Percentiles rank a stretch among this genome's conserved stretches.
Evolutionary conservation across 2,329 filamentous ascomycete species (phyloP).

Genomic region (Neopestalotiopsis clavispora): DNA sequence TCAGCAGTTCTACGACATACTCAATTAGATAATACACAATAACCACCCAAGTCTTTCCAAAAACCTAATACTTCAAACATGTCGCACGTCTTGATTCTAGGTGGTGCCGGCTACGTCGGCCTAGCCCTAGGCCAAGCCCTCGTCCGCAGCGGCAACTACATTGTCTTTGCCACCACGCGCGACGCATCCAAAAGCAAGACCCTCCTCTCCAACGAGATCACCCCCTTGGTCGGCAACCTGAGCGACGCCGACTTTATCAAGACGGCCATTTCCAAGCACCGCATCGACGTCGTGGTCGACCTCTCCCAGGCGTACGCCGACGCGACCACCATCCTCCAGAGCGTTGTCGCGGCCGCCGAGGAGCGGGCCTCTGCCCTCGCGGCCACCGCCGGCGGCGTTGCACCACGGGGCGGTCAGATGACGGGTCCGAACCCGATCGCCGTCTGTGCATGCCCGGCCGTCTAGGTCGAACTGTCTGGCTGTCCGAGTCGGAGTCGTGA

Average conservation of each 20-base stretch:
- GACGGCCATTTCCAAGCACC: too few species aligned
- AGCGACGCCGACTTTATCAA: conserved; percentile 1
- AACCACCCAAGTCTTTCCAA: too few species aligned
- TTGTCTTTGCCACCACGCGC: conserved; percentile 17
- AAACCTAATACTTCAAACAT: not conserved
- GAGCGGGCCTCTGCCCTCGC: too few species aligned
- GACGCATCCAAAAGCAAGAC: conserved; percentile 6
- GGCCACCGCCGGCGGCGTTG: not conserved
- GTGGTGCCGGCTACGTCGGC: conserved; percentile 18
- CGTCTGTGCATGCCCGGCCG: not conserved
- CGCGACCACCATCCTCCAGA: too few species aligned
- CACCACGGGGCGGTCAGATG: conserved; percentile 15
- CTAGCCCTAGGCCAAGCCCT: conserved; percentile 16
- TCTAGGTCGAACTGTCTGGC: not conserved
- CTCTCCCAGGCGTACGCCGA: too few species aligned
- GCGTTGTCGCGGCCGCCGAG: too few species aligned
- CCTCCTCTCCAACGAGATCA: conserved; percentile 15
- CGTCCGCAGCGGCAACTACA: conserved; percentile 16
- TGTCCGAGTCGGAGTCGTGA: not conserved
- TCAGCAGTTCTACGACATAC: too few species aligned
- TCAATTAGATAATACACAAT: too few species aligned
- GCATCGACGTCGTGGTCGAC: too few species aligned
- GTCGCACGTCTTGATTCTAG: conserved; percentile 19
- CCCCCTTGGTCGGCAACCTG: conserved; percentile 6
- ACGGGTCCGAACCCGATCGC: conserved; percentile 19